Evolutionary conservation across 768 basidiomycete genomes (phyloP).

Genomic region (Podaxis rugospora): DNA sequence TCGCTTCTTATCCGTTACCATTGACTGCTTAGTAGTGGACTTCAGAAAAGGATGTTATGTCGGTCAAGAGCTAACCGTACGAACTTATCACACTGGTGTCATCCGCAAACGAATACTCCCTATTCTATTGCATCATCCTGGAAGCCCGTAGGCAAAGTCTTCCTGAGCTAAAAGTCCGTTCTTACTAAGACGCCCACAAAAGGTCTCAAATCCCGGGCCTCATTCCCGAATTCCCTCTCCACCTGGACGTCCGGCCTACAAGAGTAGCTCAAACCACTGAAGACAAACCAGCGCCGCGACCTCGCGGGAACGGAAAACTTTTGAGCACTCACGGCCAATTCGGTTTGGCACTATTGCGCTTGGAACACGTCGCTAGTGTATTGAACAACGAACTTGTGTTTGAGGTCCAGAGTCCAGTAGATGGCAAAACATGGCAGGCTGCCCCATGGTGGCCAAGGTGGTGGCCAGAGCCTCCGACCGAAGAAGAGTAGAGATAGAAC

Average conservation of each 20-base stretch:
- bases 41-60: conserved; percentile 98
- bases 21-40: conserved; percentile 52
- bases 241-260: conserved; percentile 32
- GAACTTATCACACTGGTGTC: conserved; percentile 93
- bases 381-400: conserved; percentile 43
- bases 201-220: conserved; percentile 11
- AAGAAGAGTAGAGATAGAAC: conserved; percentile 6
- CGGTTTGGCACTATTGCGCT: conserved; percentile 75
- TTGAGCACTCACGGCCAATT: conserved; percentile 55
- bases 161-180: neutral
- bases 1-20: conserved; percentile 8
- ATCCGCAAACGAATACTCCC: conserved; percentile 89
- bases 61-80: conserved; percentile 94
- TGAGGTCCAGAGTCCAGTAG: conserved; percentile 31
- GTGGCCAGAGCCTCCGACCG: conserved; percentile 34
- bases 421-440: conserved; percentile 37
- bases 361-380: conserved; percentile 66
- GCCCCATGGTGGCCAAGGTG: conserved; percentile 66
- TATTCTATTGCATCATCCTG: conserved; percentile 48
- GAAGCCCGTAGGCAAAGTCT: conserved; percentile 28
- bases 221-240: conserved; percentile 22
- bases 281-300: conserved; percentile 36
- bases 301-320: conserved; percentile 73
- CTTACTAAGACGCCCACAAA: neutral
- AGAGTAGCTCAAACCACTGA: conserved; percentile 9